Conservation (phyloP, 2,329 filamentous ascomycete genomes). For the Claviceps sp. region DNA sequence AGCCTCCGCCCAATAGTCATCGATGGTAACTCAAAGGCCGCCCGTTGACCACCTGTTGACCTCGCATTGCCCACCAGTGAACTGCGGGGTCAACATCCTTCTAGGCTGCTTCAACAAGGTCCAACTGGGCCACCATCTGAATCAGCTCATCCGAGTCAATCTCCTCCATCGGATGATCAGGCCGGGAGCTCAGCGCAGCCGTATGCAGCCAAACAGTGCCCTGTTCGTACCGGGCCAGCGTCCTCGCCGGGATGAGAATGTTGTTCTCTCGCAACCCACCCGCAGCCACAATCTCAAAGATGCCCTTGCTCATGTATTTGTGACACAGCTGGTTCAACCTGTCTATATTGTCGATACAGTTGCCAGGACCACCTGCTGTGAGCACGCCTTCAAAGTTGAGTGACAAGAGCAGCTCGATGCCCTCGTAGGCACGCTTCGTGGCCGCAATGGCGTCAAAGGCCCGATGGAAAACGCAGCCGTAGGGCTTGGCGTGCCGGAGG, state of each 20-base stretch:
- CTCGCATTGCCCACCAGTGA: too few relatives aligned
- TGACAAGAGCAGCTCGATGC: slow-evolving; percentile 20
- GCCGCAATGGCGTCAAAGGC: slow-evolving; percentile 38
- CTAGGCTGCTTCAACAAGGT: not conserved
- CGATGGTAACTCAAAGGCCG: too few relatives aligned
- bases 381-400: slow-evolving; percentile 39
- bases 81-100: not conserved
- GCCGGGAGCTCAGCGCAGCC: slow-evolving; percentile 17
- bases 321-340: slow-evolving; percentile 23
- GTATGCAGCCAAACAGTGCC: slow-evolving; percentile 32
- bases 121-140: slow-evolving; percentile 10
- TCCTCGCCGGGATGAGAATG: slow-evolving; percentile 15
- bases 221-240: slow-evolving; percentile 12
- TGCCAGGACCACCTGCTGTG: slow-evolving; percentile 37
- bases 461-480: slow-evolving; percentile 39
- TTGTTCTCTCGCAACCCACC: slow-evolving; percentile 36
- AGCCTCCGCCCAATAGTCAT: too few relatives aligned
- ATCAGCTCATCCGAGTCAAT: slow-evolving; percentile 14
- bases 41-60: too few relatives aligned
- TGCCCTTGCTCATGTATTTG: slow-evolving; percentile 8
- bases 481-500: slow-evolving; percentile 26
- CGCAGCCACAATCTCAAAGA: slow-evolving; percentile 36
- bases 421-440: slow-evolving; percentile 8
- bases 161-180: slow-evolving; percentile 10
- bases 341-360: slow-evolving; percentile 25